Conservation (phyloP, 2,329 filamentous ascomycete genomes). For the Pezicula radicicola region DNA sequence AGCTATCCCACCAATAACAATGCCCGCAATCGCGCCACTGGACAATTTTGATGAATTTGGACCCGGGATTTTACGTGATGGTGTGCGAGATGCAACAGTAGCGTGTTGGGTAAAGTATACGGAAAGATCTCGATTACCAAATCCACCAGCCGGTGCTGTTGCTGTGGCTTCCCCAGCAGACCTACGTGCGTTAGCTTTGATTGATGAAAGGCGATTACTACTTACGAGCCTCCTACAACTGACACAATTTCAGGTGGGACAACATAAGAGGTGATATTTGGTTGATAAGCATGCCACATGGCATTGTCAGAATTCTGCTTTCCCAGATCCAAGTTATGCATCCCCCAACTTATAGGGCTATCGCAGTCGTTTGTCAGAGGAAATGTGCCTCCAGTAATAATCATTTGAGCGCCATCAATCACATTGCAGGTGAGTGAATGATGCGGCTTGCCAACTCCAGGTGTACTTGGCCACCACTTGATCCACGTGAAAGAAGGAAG, state of each 20-base stretch:
- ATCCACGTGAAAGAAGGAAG: constrained; percentile 64
- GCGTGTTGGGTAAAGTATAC: constrained; percentile 52
- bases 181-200: constrained; percentile 14
- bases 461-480: constrained; percentile 38
- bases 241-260: constrained; percentile 49
- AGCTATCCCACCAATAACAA: constrained; percentile 36
- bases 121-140: constrained; percentile 46
- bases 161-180: constrained; percentile 51
- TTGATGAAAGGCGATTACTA: background rate
- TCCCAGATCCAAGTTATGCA: constrained; percentile 53
- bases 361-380: constrained; percentile 49
- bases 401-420: constrained; percentile 54
- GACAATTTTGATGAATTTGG: constrained; percentile 20
- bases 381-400: constrained; percentile 60
- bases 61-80: constrained; percentile 41
- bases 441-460: constrained; percentile 41
- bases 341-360: constrained; percentile 47
- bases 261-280: constrained; percentile 47
- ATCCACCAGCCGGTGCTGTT: constrained; percentile 45
- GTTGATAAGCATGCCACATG: constrained; percentile 49
- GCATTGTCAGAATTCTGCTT: constrained; percentile 42
- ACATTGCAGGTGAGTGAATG: constrained; percentile 58
- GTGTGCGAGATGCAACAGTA: constrained; percentile 40
- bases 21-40: constrained; percentile 40
- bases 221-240: constrained; percentile 44